A percentile compares a stretch with the other conserved stretches of the same genome.
Conservation (phyloP, 2,329 filamentous ascomycete species). For the Phialophora chinensis region DNA sequence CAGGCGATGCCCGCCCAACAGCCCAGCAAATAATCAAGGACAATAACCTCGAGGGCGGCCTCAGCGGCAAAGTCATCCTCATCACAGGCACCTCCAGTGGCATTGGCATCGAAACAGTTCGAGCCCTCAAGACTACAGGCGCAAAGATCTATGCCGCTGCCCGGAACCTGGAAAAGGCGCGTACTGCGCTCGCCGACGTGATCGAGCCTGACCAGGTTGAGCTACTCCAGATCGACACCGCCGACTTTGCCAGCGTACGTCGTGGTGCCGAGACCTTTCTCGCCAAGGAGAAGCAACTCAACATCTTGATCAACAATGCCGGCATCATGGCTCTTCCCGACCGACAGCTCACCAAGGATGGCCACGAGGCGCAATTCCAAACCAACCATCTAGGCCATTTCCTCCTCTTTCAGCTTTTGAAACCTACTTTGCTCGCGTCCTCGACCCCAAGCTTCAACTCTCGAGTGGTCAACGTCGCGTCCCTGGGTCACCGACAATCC, state of each 20-base stretch:
- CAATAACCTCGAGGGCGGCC: constrained; percentile 36
- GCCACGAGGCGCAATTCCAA: constrained; percentile 60
- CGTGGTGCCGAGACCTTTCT: constrained; percentile 41
- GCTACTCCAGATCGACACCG: constrained; percentile 46
- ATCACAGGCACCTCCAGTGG: constrained; percentile 50
- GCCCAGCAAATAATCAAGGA: constrained; percentile 39
- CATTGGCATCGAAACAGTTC: constrained; percentile 49
- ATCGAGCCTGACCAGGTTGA: constrained; percentile 41
- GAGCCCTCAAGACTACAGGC: constrained; percentile 48
- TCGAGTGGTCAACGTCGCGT: constrained; percentile 55
- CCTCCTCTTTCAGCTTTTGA: constrained; percentile 59
- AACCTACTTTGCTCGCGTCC: constrained; percentile 50
- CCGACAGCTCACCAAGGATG: constrained; percentile 49
- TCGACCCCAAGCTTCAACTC: constrained; percentile 49
- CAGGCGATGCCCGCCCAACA: constrained; percentile 39
- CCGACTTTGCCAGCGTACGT: constrained; percentile 44
- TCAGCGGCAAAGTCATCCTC: constrained; percentile 45
- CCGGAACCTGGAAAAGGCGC: constrained; percentile 46
- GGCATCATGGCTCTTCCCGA: constrained; percentile 53
- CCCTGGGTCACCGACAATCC: constrained; percentile 50
- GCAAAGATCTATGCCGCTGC: constrained; percentile 48
- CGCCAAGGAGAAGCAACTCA: constrained; percentile 41
- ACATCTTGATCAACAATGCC: constrained; percentile 54
- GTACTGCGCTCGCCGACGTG: constrained; percentile 39
- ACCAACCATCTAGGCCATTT: constrained; percentile 63